Conservation (phyloP, 257 asterid species). For the Knoxia roxburghii region DNA sequence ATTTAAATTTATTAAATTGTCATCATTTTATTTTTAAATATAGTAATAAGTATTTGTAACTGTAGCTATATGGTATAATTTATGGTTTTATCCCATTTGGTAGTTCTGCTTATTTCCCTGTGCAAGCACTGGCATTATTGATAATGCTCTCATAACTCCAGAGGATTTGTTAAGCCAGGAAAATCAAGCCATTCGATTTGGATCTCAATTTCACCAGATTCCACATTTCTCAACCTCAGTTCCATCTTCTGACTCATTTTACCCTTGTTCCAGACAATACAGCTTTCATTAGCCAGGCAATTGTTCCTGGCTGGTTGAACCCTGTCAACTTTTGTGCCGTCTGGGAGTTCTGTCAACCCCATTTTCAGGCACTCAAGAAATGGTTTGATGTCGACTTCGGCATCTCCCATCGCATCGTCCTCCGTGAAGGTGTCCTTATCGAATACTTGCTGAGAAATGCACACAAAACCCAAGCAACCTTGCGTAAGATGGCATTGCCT, state of each 20-base stretch:
- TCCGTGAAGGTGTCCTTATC: conserved; percentile 77
- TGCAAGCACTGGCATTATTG: not conserved
- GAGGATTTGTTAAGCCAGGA: conserved; percentile 18
- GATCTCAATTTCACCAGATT: conserved; percentile 57
- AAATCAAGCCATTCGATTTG: conserved; percentile 62
- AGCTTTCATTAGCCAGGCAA: conserved; percentile 57
- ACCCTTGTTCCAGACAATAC: conserved; percentile 52
- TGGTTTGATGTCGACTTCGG: conserved; percentile 47
- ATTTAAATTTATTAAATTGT: too few species aligned
- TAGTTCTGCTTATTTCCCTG: too few species aligned
- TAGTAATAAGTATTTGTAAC: too few species aligned
- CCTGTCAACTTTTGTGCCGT: conserved; percentile 54
- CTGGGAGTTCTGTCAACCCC: conserved; percentile 49
- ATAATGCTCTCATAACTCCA: not conserved
- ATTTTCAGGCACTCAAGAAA: conserved; percentile 44
- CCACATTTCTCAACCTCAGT: conserved; percentile 51
- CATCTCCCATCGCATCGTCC: conserved; percentile 76
- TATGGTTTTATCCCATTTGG: too few species aligned
- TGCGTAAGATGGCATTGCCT: too few species aligned
- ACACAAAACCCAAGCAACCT: not conserved
- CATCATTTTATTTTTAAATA: too few species aligned
- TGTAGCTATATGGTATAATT: too few species aligned
- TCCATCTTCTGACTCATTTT: conserved; percentile 69
- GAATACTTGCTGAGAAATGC: conserved; percentile 43
- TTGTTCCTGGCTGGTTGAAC: conserved; percentile 47